Evolutionary conservation across 2,329 filamentous ascomycete species (phyloP).

Genomic region (Ophiostoma angusticollis): DNA sequence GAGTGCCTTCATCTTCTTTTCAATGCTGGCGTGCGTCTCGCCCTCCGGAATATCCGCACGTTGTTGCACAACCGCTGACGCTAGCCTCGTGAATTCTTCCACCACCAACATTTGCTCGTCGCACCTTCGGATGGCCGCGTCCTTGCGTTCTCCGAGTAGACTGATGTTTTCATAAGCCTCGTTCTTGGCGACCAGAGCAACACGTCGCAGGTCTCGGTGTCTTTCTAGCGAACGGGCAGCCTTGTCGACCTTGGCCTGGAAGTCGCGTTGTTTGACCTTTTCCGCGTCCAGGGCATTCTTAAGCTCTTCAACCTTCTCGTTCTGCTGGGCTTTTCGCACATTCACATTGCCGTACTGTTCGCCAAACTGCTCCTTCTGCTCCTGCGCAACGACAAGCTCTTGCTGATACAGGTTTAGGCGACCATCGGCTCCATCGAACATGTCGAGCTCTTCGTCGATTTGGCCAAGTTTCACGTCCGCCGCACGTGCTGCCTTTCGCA

Average conservation of each 20-base stretch:
- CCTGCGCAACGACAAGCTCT: slow-evolving; percentile 40
- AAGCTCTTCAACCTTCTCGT: slow-evolving; percentile 27
- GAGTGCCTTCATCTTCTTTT: slow-evolving; percentile 41
- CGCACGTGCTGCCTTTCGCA: slow-evolving; percentile 44
- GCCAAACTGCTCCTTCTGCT: slow-evolving; percentile 35
- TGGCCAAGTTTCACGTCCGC: slow-evolving; percentile 45
- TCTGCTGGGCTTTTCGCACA: slow-evolving; percentile 36
- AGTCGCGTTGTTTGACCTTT: slow-evolving; percentile 24
- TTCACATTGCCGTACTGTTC: slow-evolving; percentile 40
- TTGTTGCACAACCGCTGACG: slow-evolving; percentile 35
- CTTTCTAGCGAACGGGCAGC: slow-evolving; percentile 39
- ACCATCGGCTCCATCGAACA: slow-evolving; percentile 54
- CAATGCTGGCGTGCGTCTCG: slow-evolving; percentile 46
- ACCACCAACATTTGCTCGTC: slow-evolving; percentile 35
- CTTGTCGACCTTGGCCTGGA: slow-evolving; percentile 39
- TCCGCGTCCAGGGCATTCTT: slow-evolving; percentile 23
- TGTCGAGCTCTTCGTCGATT: slow-evolving; percentile 48
- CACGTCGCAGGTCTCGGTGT: slow-evolving; percentile 33
- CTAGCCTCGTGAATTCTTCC: slow-evolving; percentile 40
- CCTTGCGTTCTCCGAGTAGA: slow-evolving; percentile 32
- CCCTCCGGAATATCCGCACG: slow-evolving; percentile 51
- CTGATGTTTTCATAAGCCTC: slow-evolving; percentile 38
- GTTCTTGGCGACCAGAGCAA: slow-evolving; percentile 51
- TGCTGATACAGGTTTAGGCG: slow-evolving; percentile 45
- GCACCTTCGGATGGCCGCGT: not conserved